Evolutionary conservation across 257 asterid genomes (phyloP).

Genomic region (Catharanthus roseus): DNA sequence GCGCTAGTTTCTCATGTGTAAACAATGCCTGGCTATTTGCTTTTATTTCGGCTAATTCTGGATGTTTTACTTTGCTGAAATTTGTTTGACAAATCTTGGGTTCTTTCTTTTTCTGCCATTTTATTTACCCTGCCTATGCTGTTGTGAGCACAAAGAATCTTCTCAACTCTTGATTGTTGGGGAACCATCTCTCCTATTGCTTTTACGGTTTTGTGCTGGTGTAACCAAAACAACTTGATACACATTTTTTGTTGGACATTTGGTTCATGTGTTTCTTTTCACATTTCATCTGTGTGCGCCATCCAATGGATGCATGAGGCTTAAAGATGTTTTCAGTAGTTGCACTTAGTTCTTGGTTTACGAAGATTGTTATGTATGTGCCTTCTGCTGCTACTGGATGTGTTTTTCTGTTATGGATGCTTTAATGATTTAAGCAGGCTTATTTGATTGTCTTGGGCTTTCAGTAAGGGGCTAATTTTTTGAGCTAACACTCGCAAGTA

Average conservation of each 20-base stretch:
- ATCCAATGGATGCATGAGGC: too few relatives aligned
- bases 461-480: background rate
- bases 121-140: background rate
- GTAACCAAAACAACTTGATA: too few relatives aligned
- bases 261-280: background rate
- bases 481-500: background rate
- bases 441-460: background rate
- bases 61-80: background rate
- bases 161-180: background rate
- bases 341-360: background rate
- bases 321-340: background rate
- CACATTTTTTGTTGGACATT: background rate
- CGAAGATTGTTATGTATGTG: background rate
- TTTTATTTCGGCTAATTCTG: background rate
- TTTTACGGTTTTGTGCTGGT: background rate
- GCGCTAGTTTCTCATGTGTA: background rate
- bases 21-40: background rate
- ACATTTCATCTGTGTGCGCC: background rate
- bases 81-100: background rate
- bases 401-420: too few relatives aligned
- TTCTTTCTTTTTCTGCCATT: background rate
- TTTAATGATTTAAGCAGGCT: background rate
- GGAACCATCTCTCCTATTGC: background rate
- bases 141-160: background rate
- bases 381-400: background rate